phyloP scores from a whole-genome alignment of 2,329 filamentous ascomycete genomes.

The Rhexocercosporidium sp. region DNA sequence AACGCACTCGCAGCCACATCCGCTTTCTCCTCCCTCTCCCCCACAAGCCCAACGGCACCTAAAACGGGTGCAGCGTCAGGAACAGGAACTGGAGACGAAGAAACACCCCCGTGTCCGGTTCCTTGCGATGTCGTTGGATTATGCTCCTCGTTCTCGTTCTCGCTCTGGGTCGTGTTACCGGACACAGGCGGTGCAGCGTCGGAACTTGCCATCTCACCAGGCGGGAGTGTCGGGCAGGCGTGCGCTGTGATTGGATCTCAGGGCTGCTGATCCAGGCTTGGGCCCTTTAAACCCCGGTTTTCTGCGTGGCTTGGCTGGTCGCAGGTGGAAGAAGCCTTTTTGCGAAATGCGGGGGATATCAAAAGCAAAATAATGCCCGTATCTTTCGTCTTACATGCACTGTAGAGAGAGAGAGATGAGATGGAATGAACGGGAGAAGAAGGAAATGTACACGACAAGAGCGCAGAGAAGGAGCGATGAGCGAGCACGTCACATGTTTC shows the following conservation, averaged over 20 bases:
- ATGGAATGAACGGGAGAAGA: background rate
- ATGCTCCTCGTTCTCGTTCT: constrained; percentile 27
- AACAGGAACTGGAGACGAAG: constrained; percentile 16
- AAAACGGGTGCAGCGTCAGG: constrained; percentile 24
- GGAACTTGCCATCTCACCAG: constrained; percentile 27
- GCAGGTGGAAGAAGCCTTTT: background rate
- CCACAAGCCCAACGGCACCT: constrained; percentile 17
- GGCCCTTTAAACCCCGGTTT: constrained; percentile 1
- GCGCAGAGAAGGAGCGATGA: background rate
- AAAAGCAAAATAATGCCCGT: too few relatives aligned
- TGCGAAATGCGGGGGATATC: background rate
- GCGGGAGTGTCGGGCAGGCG: constrained; percentile 14
- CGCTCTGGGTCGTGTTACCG: constrained; percentile 10
- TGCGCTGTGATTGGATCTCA: constrained; percentile 26
- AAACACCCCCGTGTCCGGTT: background rate
- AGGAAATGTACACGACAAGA: background rate
- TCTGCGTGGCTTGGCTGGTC: too few relatives aligned
- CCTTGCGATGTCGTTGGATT: constrained; percentile 26
- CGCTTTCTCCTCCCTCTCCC: constrained; percentile 26
- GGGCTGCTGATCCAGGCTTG: constrained; percentile 5
- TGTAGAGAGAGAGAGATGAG: background rate
- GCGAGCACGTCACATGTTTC: background rate
- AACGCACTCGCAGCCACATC: constrained; percentile 24
- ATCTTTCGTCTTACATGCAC: background rate
- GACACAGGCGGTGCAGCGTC: background rate